These are phyloP conservation scores for Neobulgaria alba DNA, from an alignment of 2,329 filamentous ascomycete species.

Conservation along the genomic window DNA sequence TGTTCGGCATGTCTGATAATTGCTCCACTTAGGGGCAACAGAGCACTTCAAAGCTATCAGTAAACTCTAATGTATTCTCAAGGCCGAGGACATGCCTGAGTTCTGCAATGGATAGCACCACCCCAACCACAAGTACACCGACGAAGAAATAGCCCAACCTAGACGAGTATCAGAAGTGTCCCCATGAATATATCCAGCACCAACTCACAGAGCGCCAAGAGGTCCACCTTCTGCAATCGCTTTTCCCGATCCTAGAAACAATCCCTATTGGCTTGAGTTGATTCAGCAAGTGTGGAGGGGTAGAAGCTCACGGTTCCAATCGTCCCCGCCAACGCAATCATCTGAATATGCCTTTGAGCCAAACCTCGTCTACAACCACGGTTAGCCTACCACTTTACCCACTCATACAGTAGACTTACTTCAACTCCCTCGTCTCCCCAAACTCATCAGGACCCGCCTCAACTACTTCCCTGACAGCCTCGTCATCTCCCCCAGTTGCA, in stretches of 20 bases:
- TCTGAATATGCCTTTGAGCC: slow-evolving; percentile 35
- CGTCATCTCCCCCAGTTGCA: too few species aligned
- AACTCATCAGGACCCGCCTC: too few species aligned
- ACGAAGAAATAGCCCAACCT: slow-evolving; percentile 40
- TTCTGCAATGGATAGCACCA: slow-evolving; percentile 43
- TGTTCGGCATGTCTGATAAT: slow-evolving; percentile 31
- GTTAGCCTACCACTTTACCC: background rate
- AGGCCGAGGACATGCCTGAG: slow-evolving; percentile 30
- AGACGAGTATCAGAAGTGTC: background rate
- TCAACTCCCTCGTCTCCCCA: slow-evolving; percentile 14
- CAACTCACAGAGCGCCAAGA: slow-evolving; percentile 36
- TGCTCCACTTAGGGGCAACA: slow-evolving; percentile 39
- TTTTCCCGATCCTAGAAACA: slow-evolving; percentile 34
- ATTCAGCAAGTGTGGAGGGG: too few species aligned
- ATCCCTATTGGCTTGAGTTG: slow-evolving; percentile 8
- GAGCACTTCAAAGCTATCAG: slow-evolving; percentile 20
- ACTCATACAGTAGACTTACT: slow-evolving; percentile 3
- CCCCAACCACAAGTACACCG: slow-evolving; percentile 40
- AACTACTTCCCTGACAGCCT: too few species aligned
- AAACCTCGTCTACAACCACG: slow-evolving; percentile 30
- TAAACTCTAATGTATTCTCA: background rate
- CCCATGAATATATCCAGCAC: too few species aligned
- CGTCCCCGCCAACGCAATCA: slow-evolving; percentile 37
- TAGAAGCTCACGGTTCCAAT: slow-evolving; percentile 33
- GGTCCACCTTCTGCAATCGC: slow-evolving; percentile 44